Base-by-base conservation (phyloP, 257 asterid genomes). In the Rhazya stricta region DNA sequence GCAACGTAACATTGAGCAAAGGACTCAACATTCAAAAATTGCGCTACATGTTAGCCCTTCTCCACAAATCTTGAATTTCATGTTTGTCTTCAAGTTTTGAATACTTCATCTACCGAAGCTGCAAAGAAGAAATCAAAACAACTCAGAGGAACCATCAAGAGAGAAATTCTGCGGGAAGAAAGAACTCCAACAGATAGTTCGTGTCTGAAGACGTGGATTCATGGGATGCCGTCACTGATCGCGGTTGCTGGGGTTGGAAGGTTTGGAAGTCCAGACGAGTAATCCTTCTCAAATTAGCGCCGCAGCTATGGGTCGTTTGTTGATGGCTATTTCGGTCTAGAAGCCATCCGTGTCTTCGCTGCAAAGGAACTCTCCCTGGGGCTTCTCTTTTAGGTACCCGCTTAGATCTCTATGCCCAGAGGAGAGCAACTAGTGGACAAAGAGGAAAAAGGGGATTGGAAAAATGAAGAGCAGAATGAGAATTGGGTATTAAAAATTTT, bases 401-500 rank as follows among this genome's bases (percentile, higher is more conserved):
- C 83, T 90, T 73, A 84, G 97, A 87, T 91, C 96, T 65, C 61
- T 89, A 56, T 89, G 98, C 80, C 91, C 2, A 56, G 60, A 2
- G 85, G 81, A 9, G 86, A 88, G 79, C 63, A 83, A 42, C 69
- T 82, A 86, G 62, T 83, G 27, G 86, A 79, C 27, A 39, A 75
- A 23, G 56, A 30, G 18, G 83, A 74, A 60, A 72, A 70, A 7
- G 77, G 29, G 29, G 68, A 18, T 13, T 71, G 6, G 10, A 78
- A 41, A 5, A 76, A 30, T 58, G 88, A 81, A 50, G 87, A 76
- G 78, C 76, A 76, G 37, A 65, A 79, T 30, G 88, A 76, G 67
- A 88, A 82, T 76, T 91, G 97, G 97, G 96, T 91, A 1, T 81
- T 88, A 27, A 89, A 89, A 88, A 86, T 95, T 77, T 72, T 95